Conservation (phyloP, 2,329 filamentous ascomycete genomes). For the Fusarium penzigii region DNA sequence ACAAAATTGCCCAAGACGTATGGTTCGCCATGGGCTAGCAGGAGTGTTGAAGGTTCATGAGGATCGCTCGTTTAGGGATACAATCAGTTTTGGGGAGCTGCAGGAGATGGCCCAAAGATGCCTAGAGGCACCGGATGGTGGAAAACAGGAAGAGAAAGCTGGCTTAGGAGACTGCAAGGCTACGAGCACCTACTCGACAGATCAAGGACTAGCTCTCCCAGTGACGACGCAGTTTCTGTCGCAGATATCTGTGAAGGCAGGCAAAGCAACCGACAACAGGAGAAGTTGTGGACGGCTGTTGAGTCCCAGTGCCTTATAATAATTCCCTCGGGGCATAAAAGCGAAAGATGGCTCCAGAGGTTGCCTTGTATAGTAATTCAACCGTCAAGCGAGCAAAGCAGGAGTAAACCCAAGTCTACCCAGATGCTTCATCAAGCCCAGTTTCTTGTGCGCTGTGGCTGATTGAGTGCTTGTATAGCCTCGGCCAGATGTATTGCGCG, state of each 20-base stretch:
- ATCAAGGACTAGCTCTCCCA: constrained; percentile 3
- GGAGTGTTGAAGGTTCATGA: constrained; percentile 1
- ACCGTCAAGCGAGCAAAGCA: constrained; percentile 3
- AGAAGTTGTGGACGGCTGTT: constrained; percentile 1
- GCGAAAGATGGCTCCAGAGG: constrained; percentile 1
- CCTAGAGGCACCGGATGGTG: constrained; percentile 1
- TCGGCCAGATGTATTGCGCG: constrained; percentile 31
- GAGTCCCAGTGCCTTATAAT: constrained; percentile 3
- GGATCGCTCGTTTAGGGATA: not conserved
- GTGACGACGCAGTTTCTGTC: constrained; percentile 4
- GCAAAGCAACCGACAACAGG: not conserved
- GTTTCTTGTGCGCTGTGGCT: not conserved
- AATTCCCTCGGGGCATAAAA: constrained; percentile 2
- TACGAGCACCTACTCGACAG: constrained; percentile 1
- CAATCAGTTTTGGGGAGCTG: not conserved
- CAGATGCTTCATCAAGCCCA: too few relatives aligned
- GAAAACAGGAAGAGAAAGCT: constrained; percentile 2
- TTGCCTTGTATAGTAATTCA: constrained; percentile 3
- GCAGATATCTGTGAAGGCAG: constrained; percentile 1
- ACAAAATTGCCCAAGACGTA: constrained; percentile 65
- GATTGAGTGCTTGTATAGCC: constrained; percentile 21
- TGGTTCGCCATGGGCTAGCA: constrained; percentile 26
- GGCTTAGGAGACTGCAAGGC: not conserved
- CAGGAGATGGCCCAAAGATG: not conserved
- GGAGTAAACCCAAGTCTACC: not conserved